phyloP scores from a whole-genome alignment of 306 rosid species.

The Prunus campanulata region DNA sequence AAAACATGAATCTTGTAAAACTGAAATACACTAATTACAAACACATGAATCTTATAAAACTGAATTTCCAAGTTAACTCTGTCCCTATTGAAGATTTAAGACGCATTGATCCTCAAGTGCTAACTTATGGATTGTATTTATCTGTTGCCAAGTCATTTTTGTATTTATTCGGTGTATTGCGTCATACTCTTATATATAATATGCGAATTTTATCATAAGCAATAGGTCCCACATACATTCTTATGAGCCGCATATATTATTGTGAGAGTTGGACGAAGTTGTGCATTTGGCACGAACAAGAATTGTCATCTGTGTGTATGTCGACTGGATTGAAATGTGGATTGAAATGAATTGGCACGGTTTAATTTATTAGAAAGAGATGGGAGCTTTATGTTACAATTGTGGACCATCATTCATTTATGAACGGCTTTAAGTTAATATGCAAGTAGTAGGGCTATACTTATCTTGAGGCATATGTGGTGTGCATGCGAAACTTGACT shows the following conservation, averaged over 20 bases:
- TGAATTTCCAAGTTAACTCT: neutral
- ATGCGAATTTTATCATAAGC: no score
- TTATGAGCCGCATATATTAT: no score
- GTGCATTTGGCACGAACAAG: neutral
- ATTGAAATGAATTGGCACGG: neutral
- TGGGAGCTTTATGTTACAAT: neutral
- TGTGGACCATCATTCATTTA: neutral
- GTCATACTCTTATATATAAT: no score
- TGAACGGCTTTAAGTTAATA: neutral
- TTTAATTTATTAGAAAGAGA: neutral
- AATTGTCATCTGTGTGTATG: neutral
- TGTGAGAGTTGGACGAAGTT: neutral
- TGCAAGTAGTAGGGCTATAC: neutral
- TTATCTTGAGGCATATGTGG: neutral
- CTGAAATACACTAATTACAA: neutral
- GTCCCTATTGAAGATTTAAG: neutral
- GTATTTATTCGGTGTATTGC: neutral
- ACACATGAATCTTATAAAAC: neutral
- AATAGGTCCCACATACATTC: neutral
- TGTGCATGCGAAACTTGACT: no score
- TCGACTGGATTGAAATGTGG: neutral
- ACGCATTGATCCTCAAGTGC: neutral
- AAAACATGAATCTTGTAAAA: neutral
- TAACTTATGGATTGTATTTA: neutral
- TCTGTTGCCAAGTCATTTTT: neutral